phyloP scores from a whole-genome alignment of 306 rosid genomes.

The Vachellia pachyceras region DNA sequence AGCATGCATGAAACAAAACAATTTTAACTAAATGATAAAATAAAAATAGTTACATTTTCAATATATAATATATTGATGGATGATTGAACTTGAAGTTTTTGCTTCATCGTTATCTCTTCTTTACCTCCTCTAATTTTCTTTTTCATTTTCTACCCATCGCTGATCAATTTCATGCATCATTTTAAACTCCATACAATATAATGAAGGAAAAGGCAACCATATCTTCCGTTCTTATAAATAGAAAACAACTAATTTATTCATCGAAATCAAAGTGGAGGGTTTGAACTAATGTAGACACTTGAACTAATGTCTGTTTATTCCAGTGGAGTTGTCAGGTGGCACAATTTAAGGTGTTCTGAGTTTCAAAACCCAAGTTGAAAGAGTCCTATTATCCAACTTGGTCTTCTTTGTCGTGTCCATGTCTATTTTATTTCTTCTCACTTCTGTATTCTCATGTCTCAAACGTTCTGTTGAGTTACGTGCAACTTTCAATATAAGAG shows the following conservation, averaged over 20 bases:
- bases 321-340: not conserved
- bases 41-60: not conserved
- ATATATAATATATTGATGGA: not conserved
- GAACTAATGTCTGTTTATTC: not conserved
- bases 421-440: too few species aligned
- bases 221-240: not conserved
- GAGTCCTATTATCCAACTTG: not conserved
- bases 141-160: not conserved
- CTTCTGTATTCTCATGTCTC: too few species aligned
- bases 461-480: too few species aligned
- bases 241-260: too few species aligned
- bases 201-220: not conserved
- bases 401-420: too few species aligned
- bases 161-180: not conserved
- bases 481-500: too few species aligned
- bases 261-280: not conserved
- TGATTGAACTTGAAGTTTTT: not conserved
- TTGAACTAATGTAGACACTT: not conserved
- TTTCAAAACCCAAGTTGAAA: not conserved
- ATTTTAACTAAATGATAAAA: not conserved
- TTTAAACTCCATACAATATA: not conserved
- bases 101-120: not conserved
- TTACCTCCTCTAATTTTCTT: not conserved
- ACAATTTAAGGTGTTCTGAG: not conserved
- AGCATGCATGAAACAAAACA: too few species aligned